Evolutionary conservation across 108 stramenopile species (phyloP).

Genomic region (Nitzschia putrida): DNA sequence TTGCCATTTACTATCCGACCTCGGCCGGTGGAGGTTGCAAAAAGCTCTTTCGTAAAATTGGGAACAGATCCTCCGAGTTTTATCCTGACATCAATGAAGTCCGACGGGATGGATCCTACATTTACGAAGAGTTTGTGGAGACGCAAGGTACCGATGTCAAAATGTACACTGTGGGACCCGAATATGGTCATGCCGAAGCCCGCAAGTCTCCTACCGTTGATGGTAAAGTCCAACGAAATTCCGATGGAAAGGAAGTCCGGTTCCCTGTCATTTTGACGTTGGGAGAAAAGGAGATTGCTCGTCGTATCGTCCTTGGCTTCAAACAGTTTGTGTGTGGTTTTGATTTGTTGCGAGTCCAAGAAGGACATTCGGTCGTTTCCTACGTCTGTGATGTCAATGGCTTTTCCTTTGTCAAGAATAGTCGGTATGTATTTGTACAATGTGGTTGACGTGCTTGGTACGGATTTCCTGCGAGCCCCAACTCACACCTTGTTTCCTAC

Average conservation of each 20-base stretch:
- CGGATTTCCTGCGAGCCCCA: no score
- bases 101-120: constrained; percentile 89
- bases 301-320: constrained; percentile 88
- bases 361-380: constrained; percentile 75
- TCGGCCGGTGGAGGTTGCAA: constrained; percentile 97
- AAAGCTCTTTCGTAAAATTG: constrained; percentile 95
- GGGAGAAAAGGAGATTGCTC: constrained; percentile 95
- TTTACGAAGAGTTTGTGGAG: constrained; percentile 96
- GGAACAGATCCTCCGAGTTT: constrained; percentile 88
- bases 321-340: constrained; percentile 98
- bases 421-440: constrained; percentile 68
- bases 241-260: constrained; percentile 94
- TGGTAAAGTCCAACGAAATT: constrained; percentile 94
- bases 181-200: constrained; percentile 99
- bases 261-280: constrained; percentile 94
- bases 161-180: constrained; percentile 97
- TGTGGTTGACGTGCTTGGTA: no score
- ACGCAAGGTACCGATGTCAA: constrained; percentile 99
- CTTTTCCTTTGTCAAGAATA: constrained; percentile 96
- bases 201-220: constrained; percentile 96
- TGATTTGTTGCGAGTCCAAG: constrained; percentile 88
- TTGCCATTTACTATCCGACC: constrained; percentile 95
- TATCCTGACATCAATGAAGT: constrained; percentile 92
- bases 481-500: no score
- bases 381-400: constrained; percentile 99